These are phyloP conservation scores for Penicillium sp. DNA, from an alignment of 2,329 filamentous ascomycete species.

Conservation along the genomic window DNA sequence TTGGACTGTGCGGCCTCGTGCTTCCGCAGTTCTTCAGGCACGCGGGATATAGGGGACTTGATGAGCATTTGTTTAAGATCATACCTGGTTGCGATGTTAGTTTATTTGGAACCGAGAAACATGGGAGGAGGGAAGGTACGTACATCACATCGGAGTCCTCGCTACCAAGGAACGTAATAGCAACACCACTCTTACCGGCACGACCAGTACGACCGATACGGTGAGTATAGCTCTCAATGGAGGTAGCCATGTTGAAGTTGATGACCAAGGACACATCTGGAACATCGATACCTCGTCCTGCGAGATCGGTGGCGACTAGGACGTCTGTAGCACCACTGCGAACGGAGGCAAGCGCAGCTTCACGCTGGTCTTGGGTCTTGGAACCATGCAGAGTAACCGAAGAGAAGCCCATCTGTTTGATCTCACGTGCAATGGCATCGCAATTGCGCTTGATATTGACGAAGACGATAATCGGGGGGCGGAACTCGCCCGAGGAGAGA, in stretches of 20 bases:
- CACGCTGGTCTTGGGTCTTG: constrained; percentile 97
- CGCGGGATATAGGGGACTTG: constrained; percentile 82
- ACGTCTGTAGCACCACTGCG: constrained; percentile 78
- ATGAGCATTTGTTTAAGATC: constrained; percentile 93
- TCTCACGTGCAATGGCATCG: constrained; percentile 88
- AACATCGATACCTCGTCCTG: constrained; percentile 96
- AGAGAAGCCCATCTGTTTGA: constrained; percentile 89
- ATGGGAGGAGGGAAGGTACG: constrained; percentile 15
- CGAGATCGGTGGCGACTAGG: constrained; percentile 91
- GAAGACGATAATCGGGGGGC: constrained; percentile 93
- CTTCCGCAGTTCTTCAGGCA: constrained; percentile 85
- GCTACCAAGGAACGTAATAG: constrained; percentile 89
- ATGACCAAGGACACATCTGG: constrained; percentile 89
- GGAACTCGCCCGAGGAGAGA: constrained; percentile 73
- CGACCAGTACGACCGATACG: constrained; percentile 94
- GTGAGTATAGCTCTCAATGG: constrained; percentile 94
- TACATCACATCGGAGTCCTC: constrained; percentile 88
- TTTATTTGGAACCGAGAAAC: constrained; percentile 3
- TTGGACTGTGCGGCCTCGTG: constrained; percentile 91
- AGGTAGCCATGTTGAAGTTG: constrained; percentile 98
- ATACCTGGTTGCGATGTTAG: constrained; percentile 48
- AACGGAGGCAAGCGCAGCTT: constrained; percentile 82
- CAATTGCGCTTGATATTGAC: constrained; percentile 99
- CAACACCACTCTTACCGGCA: constrained; percentile 93
- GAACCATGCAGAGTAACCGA: constrained; percentile 88